Evolutionary conservation across 768 basidiomycete species (phyloP), one percentile per base, ranked within the genome.

Genomic region (Tricholomella constricta): DNA sequence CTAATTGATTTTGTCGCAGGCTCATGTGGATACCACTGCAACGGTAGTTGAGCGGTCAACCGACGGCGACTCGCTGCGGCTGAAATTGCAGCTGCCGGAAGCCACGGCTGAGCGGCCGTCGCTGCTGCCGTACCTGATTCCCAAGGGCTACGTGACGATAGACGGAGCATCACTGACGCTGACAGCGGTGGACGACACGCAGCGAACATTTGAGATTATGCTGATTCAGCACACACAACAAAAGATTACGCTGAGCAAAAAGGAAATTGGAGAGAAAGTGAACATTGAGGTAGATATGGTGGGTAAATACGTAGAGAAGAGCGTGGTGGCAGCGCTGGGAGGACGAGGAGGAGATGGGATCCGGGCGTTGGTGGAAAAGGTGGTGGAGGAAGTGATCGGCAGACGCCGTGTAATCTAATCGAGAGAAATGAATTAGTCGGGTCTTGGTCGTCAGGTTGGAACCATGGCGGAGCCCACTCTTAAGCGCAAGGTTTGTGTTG

Each of bases 251-350:
- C 77, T 99, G 46, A 79, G 80, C 34, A 79, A 72, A 55, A 99
- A 98, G 69, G 59, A 62, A 2, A 67, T 89, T 1, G 95, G 94
- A 0, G 81, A 82, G 42, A 88, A 80, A 62, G 94, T 98, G 46
- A 99, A 99, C 65, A 81, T 99, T 54, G 97, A 99, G 74, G 94
- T 88, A 38, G 94, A 97, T 66, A 92, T 94, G 84, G 85, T 95
- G 17, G 94, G 91, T 14, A 96, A 96, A 70, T 94, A 91, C 58
- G 90, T 95, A 4, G 81, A 82, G 63, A 94, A 94, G 76, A 88
- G 91, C 50, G 89, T 95, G 2, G 65, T 71, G 12, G 86, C 87
- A 35, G 84, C 83, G 45, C 71, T 91, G 36, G 79, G 79, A 6
- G 84, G 83, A 1, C 75, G 72, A 6, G 83, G 77, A 0, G 76